Base-by-base conservation (phyloP, 1,284 basidiomycete genomes). In the Sanghuangporus sanghuang region DNA sequence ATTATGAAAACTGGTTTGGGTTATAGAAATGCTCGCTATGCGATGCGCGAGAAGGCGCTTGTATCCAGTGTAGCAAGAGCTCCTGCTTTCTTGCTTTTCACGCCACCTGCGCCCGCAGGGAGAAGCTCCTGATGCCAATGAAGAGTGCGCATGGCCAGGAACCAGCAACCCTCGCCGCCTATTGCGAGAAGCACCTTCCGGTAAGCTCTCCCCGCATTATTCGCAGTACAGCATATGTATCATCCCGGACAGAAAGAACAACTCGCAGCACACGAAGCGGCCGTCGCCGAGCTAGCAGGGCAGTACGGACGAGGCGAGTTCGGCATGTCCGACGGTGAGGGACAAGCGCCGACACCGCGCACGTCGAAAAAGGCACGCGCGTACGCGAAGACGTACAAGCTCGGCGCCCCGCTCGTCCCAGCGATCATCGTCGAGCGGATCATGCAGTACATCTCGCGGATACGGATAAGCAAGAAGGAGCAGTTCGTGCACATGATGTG, bases 61-160 rank as follows among this genome's bases (percentile, higher is more conserved):
- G 96, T 74, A 97, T 99, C 52, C 97, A 99, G 75, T 99, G 97
- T 75, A 90, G 90, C 67, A 96, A 95, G 76, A 81, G 86, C 9
- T 90, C 86, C 1, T 99, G 97, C 76, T 96, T 95, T 74, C 83
- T 90, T 2, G 96, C 97, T 0, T 99, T 98, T 70, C 97, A 99
- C 73, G 86, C 93, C 1, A 97, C 96, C 0, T 99, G 97, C 72
- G 97, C 96, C 0, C 81, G 96, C 14, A 90, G 90, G 69, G 85
- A 91, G 69, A 93, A 91, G 66, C 74, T 95, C 6, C 73, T 96
- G 11, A 82, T 90, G 76, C 91, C 91, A 2, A 96, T 96, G 93
- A 96, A 96, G 74, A 86, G 85, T 36, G 82, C 90, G 2, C 85
- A 89, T 65, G 89, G 87, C 7, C 78, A 85, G 14, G 90, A 92